Base-by-base conservation (phyloP, 306 rosid genomes). In the Argentina anserina region DNA sequence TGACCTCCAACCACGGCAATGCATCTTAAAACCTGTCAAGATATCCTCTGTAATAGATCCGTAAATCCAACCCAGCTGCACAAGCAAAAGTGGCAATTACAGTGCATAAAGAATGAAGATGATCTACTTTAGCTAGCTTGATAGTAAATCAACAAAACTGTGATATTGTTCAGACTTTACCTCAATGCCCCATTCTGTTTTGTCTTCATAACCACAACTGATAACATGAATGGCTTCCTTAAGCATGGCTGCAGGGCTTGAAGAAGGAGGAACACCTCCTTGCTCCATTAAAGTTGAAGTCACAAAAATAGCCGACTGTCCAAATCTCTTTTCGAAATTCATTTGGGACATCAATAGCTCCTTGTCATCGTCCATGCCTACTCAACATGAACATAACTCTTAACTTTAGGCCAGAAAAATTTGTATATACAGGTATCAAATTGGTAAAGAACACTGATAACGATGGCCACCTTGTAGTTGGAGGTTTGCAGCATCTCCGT, bases 1-100 rank as follows among this genome's bases (percentile, higher is more conserved):
- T 26, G 98, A 90, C 73, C 97, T 90, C 98, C 98, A 93, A 69
- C 98, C 98, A 52, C 97, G 98, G 85, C 98, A 93, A 83, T 93
- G 98, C 98, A 93, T 93, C 85, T 93, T 93, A 72, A 93, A 93
- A 56, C 97, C 98, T 46, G 98, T 90, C 43, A 93, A 85, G 73
- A 93, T 93, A 82, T 93, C 98, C 79, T 90, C 98, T 78, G 98
- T 90, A 84, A 90, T 89, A 14, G 98, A 93, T 31, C 98, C 98
- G 43, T 93, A 93, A 60, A 90, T 93, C 98, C 98, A 93, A 64
- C 98, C 98, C 17, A 93, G 83, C 98, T 93, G 92, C 87, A 79
- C 40, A 76, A 64, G 34, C 20, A 71, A 67, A 49, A 69, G 80
- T 61, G 43, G n/a, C 65, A 39, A 39, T 37, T 41, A 37, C 43